Evolutionary conservation across 768 basidiomycete species (phyloP).

Genomic region (Pulveroboletus sp.): DNA sequence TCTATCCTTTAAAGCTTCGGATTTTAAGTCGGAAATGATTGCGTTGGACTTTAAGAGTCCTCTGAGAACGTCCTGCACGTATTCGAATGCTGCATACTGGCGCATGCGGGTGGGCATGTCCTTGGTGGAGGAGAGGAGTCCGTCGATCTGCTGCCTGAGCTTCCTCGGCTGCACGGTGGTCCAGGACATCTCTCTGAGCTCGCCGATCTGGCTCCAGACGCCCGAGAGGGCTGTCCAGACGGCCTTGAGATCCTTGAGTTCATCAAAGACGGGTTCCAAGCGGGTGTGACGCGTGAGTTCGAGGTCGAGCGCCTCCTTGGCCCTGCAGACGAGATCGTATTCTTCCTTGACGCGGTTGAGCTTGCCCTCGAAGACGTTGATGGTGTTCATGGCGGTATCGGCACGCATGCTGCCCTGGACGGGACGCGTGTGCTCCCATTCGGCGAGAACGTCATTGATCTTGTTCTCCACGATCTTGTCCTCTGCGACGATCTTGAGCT

Average conservation of each 20-base stretch:
- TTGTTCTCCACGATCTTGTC: slow-evolving; percentile 98
- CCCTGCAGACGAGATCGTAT: slow-evolving; percentile 90
- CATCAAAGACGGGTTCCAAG: slow-evolving; percentile 91
- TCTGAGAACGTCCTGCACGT: slow-evolving; percentile 87
- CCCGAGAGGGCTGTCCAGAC: slow-evolving; percentile 99
- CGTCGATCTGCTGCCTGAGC: slow-evolving; percentile 88
- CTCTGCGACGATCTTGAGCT: slow-evolving; percentile 98
- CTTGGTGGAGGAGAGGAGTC: slow-evolving; percentile 87
- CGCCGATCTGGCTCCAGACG: slow-evolving; percentile 90
- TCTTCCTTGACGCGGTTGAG: slow-evolving; percentile 88
- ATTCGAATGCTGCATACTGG: slow-evolving; percentile 98
- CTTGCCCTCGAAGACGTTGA: slow-evolving; percentile 92
- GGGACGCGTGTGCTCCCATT: slow-evolving; percentile 96
- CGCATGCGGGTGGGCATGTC: slow-evolving; percentile 99
- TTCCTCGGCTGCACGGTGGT: slow-evolving; percentile 92
- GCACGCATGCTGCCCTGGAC: slow-evolving; percentile 96
- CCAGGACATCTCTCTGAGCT: slow-evolving; percentile 87
- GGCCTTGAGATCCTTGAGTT: slow-evolving; percentile 92
- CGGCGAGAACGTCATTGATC: slow-evolving; percentile 82
- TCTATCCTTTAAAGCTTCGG: slow-evolving; percentile 93
- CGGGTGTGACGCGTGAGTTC: slow-evolving; percentile 88
- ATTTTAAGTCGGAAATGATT: slow-evolving; percentile 90
- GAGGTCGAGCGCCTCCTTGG: slow-evolving; percentile 95
- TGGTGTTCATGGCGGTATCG: slow-evolving; percentile 93
- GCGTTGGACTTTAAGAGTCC: slow-evolving; percentile 86